A percentile compares a stretch with the other conserved stretches of the same genome.
These are phyloP conservation scores for Fraxinus greggii DNA, from an alignment of 305 asterid genomes.

Conservation along the genomic window DNA sequence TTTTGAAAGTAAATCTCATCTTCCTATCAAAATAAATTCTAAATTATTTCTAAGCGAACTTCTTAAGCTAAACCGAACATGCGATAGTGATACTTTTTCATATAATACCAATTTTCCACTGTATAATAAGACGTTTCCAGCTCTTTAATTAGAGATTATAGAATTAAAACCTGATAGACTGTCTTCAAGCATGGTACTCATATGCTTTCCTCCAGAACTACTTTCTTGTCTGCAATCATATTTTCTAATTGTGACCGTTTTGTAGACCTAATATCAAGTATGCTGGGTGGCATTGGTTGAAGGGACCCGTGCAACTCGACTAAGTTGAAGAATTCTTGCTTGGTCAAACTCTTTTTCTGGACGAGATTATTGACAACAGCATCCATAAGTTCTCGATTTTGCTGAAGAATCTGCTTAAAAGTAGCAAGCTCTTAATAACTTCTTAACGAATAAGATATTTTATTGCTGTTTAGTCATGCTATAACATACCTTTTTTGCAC, in stretches of 20 bases:
- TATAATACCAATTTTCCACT: neutral
- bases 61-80: too few species aligned
- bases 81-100: too few species aligned
- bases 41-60: neutral
- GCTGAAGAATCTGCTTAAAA: constrained; percentile 62
- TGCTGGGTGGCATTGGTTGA: constrained; percentile 60
- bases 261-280: constrained; percentile 65
- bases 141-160: neutral
- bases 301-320: constrained; percentile 79
- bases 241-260: constrained; percentile 47
- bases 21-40: neutral
- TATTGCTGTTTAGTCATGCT: neutral
- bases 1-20: neutral
- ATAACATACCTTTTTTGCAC: constrained; percentile 69
- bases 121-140: neutral
- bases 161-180: neutral
- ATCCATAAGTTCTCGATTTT: constrained; percentile 68
- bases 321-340: constrained; percentile 63
- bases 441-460: neutral
- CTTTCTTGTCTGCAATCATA: constrained; percentile 31
- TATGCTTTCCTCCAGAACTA: constrained; percentile 33
- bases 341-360: constrained; percentile 73
- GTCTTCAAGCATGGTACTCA: constrained; percentile 16
- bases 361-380: constrained; percentile 63
- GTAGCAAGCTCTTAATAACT: constrained; percentile 8